Percentiles rank a stretch among this genome's conserved stretches.
phyloP scores from a whole-genome alignment of 768 basidiomycete genomes.

The Trametopsis cervina region DNA sequence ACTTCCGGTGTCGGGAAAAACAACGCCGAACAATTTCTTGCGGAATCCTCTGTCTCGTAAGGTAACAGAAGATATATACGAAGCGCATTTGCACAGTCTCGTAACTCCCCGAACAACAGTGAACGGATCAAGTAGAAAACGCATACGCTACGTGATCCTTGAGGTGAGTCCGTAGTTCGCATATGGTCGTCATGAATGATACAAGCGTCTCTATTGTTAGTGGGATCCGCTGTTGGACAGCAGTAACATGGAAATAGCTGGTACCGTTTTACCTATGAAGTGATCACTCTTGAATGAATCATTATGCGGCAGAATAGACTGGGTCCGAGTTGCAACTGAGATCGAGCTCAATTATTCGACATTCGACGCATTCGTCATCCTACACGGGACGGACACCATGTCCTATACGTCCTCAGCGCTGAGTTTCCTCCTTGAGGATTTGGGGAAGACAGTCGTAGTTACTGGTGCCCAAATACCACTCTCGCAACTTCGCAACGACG shows the following conservation, averaged over 20 bases:
- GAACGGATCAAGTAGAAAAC: slow-evolving; percentile 55
- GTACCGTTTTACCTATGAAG: slow-evolving; percentile 29
- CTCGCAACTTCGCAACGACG: slow-evolving; percentile 89
- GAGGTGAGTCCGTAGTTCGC: no score
- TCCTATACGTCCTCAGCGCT: slow-evolving; percentile 84
- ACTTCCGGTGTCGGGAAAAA: slow-evolving; percentile 25
- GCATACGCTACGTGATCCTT: slow-evolving; percentile 79
- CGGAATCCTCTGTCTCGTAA: slow-evolving; percentile 34
- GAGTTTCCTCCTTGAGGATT: slow-evolving; percentile 86
- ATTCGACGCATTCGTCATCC: slow-evolving; percentile 87
- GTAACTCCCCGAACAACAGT: slow-evolving; percentile 70
- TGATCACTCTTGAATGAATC: slow-evolving; percentile 5
- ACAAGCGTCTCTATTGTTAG: no score
- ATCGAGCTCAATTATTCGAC: slow-evolving; percentile 83
- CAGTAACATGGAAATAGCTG: slow-evolving; percentile 80
- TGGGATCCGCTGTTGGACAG: slow-evolving; percentile 87
- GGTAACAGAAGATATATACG: slow-evolving; percentile 59
- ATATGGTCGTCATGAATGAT: no score
- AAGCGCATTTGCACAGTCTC: slow-evolving; percentile 66
- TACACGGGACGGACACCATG: slow-evolving; percentile 93
- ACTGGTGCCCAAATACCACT: slow-evolving; percentile 94
- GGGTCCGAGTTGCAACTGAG: slow-evolving; percentile 86
- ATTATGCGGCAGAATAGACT: slow-evolving; percentile 42
- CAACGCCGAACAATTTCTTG: slow-evolving; percentile 13
- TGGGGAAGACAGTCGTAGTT: slow-evolving; percentile 87